Conservation (phyloP, 2,329 filamentous ascomycete genomes). For the Rhynchosporium graminicola region DNA sequence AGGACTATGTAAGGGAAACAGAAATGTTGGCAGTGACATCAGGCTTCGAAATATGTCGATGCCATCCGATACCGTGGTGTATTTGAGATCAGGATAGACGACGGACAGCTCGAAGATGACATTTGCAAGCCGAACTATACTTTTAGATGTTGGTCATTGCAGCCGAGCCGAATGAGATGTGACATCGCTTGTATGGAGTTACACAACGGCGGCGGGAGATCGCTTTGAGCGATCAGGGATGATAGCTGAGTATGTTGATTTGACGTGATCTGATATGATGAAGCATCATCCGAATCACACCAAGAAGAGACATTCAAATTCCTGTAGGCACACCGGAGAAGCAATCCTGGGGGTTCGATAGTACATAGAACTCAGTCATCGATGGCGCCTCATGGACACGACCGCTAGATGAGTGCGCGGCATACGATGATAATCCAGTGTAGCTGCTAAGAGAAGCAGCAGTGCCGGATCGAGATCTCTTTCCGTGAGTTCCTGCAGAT, state of each 20-base stretch:
- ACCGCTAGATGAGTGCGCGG: background rate
- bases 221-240: background rate
- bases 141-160: background rate
- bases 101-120: too few relatives aligned
- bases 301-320: background rate
- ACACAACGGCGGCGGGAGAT: constrained; percentile 1
- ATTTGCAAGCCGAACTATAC: background rate
- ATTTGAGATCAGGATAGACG: background rate
- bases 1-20: too few relatives aligned
- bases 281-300: constrained; percentile 4
- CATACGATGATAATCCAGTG: background rate
- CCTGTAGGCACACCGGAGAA: background rate
- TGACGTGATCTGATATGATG: background rate
- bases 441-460: background rate
- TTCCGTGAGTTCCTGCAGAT: background rate
- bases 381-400: background rate
- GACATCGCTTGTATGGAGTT: background rate
- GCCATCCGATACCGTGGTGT: too few relatives aligned
- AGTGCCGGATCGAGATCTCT: background rate
- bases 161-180: background rate
- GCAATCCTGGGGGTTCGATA: background rate
- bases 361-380: background rate
- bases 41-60: too few relatives aligned
- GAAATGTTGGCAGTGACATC: too few relatives aligned
- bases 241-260: background rate